Base-by-base conservation (phyloP, 73 alveolate genomes). In the Loxodes magnus region DNA sequence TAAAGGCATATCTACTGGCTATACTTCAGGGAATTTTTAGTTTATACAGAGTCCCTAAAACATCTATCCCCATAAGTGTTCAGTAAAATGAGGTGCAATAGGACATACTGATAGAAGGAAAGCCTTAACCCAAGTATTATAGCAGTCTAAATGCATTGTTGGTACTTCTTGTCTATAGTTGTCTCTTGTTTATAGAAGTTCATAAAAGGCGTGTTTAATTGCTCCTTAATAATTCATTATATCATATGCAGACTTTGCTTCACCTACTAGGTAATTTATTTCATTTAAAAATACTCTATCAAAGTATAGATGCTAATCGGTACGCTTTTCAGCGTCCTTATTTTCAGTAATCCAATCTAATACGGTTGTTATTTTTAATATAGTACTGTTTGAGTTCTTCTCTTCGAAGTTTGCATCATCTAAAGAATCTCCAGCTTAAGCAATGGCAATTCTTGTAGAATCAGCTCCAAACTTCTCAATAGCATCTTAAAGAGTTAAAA, bases 391-490 rank as follows among this genome's bases (percentile, higher is more conserved):
- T 31, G 96, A 92, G 5, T 68, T 59, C 21, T 42, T 48, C 7
- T 72, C 81, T 51, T 66, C 79, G 67, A 86, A 95, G 71, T 95
- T 95, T 25, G 99, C 99, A 73, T 95, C 99, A 49, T 92, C 98
- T 35, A 90, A 62, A 23, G 94, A 59, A 52, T 92, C 99, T 4
- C 99, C 99, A 42, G 97, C 89, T 62, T 95, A 98, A 34, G 99
- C 98, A 25, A 94, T 64, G 20, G 98, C 88, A 21, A 95, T 62
- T 64, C 99, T 80, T 27, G 98, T 82, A 3, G 98, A 98, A 76
- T 91, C 98, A 42, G 95, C 92, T 42, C 98, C 96, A 64, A 79
- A 95, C 39, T 49, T 60, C 35, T 81, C 80, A 43, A 90, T 58
- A 36, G 90, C 84, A 15, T 92, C 98, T 43, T 62, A 56, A 30